Evolutionary conservation across 441 rosid species (phyloP), one percentile per base, ranked within the genome.

Genomic region (Populus trichocarpa): DNA sequence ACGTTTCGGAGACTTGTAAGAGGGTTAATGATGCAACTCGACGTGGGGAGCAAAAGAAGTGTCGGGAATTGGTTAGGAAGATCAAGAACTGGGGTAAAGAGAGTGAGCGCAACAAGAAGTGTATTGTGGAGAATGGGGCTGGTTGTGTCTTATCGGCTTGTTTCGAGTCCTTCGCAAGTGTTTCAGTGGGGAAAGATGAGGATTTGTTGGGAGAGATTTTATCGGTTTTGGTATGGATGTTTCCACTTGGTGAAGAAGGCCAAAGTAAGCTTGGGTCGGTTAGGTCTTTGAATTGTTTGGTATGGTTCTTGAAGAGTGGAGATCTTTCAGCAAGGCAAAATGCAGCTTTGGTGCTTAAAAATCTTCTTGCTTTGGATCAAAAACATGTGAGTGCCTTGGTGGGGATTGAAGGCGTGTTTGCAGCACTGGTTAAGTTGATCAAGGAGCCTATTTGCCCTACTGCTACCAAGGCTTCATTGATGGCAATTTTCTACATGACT

Each of bases 71-170:
- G 76, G 75, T 81, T 4, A 65, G 5, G 73, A 84, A 84, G 75
- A 79, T 84, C 75, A 81, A 84, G 79, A 63, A 76, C n/a, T 84
- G 76, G 81, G 69, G 77, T 12, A 84, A 81, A 38, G 86, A 84
- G 61, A 84, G 83, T 40, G 81, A 84, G 32, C 66, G 84, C 3
- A 84, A 84, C 72, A 84, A 77, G 79, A 28, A 16, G 16, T 79
- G 82, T 69, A 12, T 81, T 33, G 59, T 61, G 28, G 80, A 76
- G 20, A 81, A 71, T n/a, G 82, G 75, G 6, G 57, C n/a, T 8
- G 79, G 66, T 6, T 70, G 33, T 16, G 67, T 74, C 46, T 57
- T 84, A 33, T 74, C 83, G 4, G 69, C 68, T 40, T 78, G 57
- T 70, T 81, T 84, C 40, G 86, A 84, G 77, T 65, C 75, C 1